These are phyloP conservation scores for Penicillium verhagenii DNA, from an alignment of 495 filamentous ascomycete genomes.

Conservation along the genomic window DNA sequence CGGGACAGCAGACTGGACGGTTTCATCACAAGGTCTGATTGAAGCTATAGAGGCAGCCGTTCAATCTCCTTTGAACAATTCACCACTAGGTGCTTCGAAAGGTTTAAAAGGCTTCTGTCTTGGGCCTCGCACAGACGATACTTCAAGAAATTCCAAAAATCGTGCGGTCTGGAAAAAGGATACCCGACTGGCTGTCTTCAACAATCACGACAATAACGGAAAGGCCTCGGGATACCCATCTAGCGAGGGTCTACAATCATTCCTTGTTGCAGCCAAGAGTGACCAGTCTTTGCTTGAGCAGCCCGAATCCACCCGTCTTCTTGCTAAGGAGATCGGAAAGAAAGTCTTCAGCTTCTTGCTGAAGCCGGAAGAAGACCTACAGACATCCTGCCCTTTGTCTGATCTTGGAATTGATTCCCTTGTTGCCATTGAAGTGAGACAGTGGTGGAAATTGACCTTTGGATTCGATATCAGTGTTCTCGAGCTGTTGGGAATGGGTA, in stretches of 20 bases:
- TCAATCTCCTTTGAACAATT: not conserved
- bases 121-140: constrained; percentile 5
- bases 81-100: not conserved
- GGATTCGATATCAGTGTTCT: constrained; percentile 35
- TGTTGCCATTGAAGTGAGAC: constrained; percentile 44
- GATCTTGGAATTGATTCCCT: constrained; percentile 45
- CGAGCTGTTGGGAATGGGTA: constrained; percentile 26
- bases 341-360: constrained; percentile 31
- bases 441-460: constrained; percentile 36
- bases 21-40: not conserved
- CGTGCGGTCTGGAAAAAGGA: constrained; percentile 25
- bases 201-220: constrained; percentile 11
- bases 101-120: constrained; percentile 3
- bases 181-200: constrained; percentile 25
- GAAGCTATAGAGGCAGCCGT: not conserved
- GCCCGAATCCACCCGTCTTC: constrained; percentile 26
- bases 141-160: constrained; percentile 8
- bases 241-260: constrained; percentile 6
- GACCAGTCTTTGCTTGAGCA: constrained; percentile 4
- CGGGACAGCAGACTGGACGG: not conserved
- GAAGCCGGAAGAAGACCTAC: constrained; percentile 21
- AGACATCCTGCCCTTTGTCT: constrained; percentile 36
- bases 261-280: constrained; percentile 9
- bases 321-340: constrained; percentile 47
- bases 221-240: not conserved